Percentiles rank a stretch among this genome's conserved stretches.
Conservation (phyloP, 495 filamentous ascomycete species). For the Bacidia rubella region DNA sequence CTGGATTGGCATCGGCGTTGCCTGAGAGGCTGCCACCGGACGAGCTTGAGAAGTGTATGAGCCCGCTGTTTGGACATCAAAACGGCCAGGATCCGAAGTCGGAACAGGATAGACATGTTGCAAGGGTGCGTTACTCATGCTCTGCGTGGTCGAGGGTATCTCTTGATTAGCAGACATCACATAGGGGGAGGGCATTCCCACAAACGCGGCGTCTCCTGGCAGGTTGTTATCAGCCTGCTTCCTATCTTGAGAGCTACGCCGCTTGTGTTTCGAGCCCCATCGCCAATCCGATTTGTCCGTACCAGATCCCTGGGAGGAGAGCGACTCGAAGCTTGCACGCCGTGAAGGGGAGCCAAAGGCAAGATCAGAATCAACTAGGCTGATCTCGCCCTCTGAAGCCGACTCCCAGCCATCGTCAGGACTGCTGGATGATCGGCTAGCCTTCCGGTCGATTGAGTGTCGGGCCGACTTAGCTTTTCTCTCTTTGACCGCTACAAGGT, state of each 20-base stretch:
- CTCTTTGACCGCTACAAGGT: constrained; percentile 30
- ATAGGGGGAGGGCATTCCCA: neutral
- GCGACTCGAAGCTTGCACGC: constrained; percentile 34
- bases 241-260: constrained; percentile 19
- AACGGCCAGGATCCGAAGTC: constrained; percentile 46
- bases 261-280: constrained; percentile 40
- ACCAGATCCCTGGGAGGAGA: constrained; percentile 38
- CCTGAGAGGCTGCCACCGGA: constrained; percentile 26
- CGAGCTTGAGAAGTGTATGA: constrained; percentile 37
- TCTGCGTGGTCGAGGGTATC: neutral
- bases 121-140: constrained; percentile 1
- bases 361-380: constrained; percentile 39
- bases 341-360: constrained; percentile 38
- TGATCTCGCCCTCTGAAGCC: constrained; percentile 37
- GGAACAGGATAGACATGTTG: constrained; percentile 43
- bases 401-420: constrained; percentile 47
- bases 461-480: constrained; percentile 10
- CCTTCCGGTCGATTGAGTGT: neutral
- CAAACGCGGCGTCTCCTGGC: neutral
- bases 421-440: constrained; percentile 20
- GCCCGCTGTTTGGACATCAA: constrained; percentile 37
- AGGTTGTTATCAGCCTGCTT: neutral
- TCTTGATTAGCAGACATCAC: neutral
- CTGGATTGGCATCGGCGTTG: constrained; percentile 40
- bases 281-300: constrained; percentile 45